Conservation (phyloP, 2,329 filamentous ascomycete genomes). For the Gliomastix tumulicola region DNA sequence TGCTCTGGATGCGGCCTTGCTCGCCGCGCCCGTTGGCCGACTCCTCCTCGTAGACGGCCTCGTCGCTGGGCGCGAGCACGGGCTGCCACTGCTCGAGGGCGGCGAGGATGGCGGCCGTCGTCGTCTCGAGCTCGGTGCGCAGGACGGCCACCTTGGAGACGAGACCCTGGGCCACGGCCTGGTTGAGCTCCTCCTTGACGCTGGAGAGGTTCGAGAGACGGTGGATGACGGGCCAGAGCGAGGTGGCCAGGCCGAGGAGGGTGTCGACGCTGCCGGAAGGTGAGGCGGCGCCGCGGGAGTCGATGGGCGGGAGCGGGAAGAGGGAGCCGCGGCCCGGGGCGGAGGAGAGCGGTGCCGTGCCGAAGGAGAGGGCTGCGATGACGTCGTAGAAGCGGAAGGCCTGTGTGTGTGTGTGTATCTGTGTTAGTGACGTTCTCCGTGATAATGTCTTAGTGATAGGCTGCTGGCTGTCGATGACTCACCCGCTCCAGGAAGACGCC, state of each 20-base stretch:
- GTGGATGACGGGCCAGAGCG: slow-evolving; percentile 58
- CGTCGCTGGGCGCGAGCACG: slow-evolving; percentile 28
- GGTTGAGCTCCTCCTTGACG: slow-evolving; percentile 43
- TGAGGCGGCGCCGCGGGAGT: slow-evolving; percentile 34
- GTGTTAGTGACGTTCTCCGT: too few relatives aligned
- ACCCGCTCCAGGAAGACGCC: slow-evolving; percentile 53
- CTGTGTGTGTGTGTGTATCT: too few relatives aligned
- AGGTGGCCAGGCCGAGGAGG: slow-evolving; percentile 54
- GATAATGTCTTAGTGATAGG: too few relatives aligned
- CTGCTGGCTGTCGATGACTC: too few relatives aligned
- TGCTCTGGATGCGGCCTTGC: slow-evolving; percentile 40
- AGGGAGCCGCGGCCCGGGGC: slow-evolving; percentile 39
- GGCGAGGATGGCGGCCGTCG: slow-evolving; percentile 46
- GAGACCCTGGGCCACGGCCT: slow-evolving; percentile 31
- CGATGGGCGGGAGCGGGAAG: slow-evolving; percentile 37
- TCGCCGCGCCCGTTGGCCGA: slow-evolving; percentile 16
- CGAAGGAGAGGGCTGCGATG: slow-evolving; percentile 55
- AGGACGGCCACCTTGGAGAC: slow-evolving; percentile 37
- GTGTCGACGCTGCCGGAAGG: slow-evolving; percentile 48
- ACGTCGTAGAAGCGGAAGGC: slow-evolving; percentile 61
- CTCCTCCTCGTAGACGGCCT: neutral
- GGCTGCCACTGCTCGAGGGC: slow-evolving; percentile 51
- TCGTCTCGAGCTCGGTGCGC: slow-evolving; percentile 41
- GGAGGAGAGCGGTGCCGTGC: slow-evolving; percentile 47
- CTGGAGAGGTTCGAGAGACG: slow-evolving; percentile 48